Percentiles rank a stretch among this genome's conserved stretches.
phyloP scores from a whole-genome alignment of 257 asterid species.

The Verbena officinalis region DNA sequence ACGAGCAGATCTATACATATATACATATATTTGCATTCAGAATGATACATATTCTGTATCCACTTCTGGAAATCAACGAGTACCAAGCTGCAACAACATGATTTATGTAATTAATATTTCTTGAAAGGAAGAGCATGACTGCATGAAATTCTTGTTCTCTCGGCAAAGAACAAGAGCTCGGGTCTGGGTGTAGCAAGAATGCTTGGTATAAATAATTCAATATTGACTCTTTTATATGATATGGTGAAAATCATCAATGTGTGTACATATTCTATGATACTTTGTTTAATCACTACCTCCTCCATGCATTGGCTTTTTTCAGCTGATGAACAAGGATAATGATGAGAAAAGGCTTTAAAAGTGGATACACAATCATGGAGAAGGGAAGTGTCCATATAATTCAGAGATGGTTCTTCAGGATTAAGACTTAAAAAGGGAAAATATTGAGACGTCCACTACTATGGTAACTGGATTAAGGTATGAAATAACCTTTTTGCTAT shows the following conservation, averaged over 20 bases:
- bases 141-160: too few species aligned
- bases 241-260: not conserved
- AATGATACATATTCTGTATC: not conserved
- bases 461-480: constrained; percentile 1
- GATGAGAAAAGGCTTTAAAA: not conserved
- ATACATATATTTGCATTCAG: not conserved
- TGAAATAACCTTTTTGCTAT: constrained; percentile 3
- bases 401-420: not conserved
- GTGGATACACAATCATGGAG: constrained; percentile 7
- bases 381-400: not conserved
- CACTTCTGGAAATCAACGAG: not conserved
- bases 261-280: not conserved
- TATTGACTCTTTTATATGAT: not conserved
- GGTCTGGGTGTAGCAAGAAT: not conserved
- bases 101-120: not conserved
- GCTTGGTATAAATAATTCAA: not conserved
- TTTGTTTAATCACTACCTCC: not conserved
- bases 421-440: not conserved
- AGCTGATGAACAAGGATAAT: constrained; percentile 1
- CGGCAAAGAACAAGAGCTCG: not conserved
- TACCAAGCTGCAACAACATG: not conserved
- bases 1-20: not conserved
- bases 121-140: not conserved
- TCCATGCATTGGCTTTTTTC: not conserved
- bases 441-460: not conserved